Percentiles rank a stretch among this genome's conserved stretches.
phyloP scores from a whole-genome alignment of 2,329 filamentous ascomycete genomes.

The Aureobasidium sp. region DNA sequence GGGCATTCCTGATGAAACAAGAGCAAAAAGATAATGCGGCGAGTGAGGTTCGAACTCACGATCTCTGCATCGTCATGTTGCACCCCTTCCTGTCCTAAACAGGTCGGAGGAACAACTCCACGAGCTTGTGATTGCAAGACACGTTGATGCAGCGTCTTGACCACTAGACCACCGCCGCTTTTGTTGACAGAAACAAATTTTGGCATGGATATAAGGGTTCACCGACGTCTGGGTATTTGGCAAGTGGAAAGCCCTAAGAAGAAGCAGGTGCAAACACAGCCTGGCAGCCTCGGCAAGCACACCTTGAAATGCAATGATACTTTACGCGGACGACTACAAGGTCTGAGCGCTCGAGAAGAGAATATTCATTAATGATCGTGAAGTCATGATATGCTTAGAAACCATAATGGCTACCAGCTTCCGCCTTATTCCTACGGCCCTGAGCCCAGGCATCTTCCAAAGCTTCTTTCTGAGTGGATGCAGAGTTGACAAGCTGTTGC shows the following conservation, averaged over 20 bases:
- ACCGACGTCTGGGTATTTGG: not conserved
- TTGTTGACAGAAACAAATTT: not conserved
- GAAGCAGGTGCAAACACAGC: not conserved
- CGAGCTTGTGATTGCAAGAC: not conserved
- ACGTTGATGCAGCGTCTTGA: not conserved
- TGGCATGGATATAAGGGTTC: not conserved
- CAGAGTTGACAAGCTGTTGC: slow-evolving; percentile 77
- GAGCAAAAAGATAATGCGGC: not conserved
- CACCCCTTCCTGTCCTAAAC: no score
- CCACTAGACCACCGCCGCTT: not conserved
- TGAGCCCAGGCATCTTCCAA: slow-evolving; percentile 86
- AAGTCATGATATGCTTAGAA: slow-evolving; percentile 43
- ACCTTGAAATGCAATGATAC: not conserved
- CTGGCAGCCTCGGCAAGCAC: not conserved
- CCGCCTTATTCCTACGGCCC: slow-evolving; percentile 68
- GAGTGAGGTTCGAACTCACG: not conserved
- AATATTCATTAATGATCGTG: not conserved
- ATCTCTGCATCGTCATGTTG: not conserved
- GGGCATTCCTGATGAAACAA: no score
- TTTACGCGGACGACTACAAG: not conserved
- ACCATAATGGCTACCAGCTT: slow-evolving; percentile 57
- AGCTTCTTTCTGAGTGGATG: slow-evolving; percentile 72
- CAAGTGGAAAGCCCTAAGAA: not conserved
- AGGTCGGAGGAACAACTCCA: no score
- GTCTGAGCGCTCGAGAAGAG: not conserved